Evolutionary conservation across 2,329 filamentous ascomycete species (phyloP).

Genomic region (Ophiostoma sp.): DNA sequence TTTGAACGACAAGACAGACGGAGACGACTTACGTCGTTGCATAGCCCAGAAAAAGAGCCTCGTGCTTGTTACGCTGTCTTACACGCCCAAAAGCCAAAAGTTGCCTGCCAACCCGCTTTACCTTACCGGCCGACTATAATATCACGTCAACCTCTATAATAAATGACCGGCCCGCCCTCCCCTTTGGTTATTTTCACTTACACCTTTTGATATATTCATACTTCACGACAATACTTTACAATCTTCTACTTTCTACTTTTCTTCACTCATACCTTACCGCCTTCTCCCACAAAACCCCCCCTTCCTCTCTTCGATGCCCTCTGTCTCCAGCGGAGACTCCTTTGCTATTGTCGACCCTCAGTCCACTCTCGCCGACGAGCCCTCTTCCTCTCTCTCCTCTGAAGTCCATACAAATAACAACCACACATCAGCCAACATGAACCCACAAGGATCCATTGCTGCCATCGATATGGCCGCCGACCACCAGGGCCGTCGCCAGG

Average conservation of each 20-base stretch:
- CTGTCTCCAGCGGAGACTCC: neutral
- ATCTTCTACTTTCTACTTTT: neutral
- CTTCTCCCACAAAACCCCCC: neutral
- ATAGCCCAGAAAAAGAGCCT: neutral
- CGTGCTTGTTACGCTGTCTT: neutral
- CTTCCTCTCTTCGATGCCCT: neutral
- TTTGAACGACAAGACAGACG: neutral
- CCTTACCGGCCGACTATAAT: neutral
- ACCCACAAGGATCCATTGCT: neutral
- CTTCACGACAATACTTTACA: neutral
- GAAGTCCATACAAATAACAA: neutral
- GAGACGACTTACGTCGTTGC: neutral
- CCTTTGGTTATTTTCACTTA: neutral
- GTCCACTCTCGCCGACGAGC: neutral
- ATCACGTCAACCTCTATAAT: neutral
- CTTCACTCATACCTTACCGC: neutral
- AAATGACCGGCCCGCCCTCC: conserved; percentile 6
- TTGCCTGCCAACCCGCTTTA: neutral
- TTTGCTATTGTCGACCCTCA: neutral
- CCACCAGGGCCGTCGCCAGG: neutral
- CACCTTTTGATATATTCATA: neutral
- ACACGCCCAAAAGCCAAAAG: neutral
- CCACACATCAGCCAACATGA: neutral
- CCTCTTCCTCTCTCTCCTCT: neutral
- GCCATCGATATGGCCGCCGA: conserved; percentile 10